Evolutionary conservation across 495 filamentous ascomycete species (phyloP).

Genomic region (Penicillium fimorum): DNA sequence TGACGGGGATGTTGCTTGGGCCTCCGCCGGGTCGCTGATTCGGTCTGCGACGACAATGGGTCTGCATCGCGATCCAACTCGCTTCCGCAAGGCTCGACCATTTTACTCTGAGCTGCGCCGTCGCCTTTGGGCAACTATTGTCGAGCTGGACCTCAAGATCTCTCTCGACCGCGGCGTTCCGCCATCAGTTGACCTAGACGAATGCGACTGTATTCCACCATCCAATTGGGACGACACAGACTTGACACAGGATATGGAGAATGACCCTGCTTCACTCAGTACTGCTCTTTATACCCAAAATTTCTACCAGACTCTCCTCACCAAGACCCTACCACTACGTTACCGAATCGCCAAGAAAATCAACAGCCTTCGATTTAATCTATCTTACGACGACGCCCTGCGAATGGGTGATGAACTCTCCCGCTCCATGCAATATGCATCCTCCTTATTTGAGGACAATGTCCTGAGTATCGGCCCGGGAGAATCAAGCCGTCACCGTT

Average conservation of each 20-base stretch:
- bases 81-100: constrained; percentile 42
- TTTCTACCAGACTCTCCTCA: constrained; percentile 52
- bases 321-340: constrained; percentile 47
- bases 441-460: constrained; percentile 28
- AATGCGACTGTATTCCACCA: constrained; percentile 52
- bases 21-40: constrained; percentile 53
- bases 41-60: constrained; percentile 59
- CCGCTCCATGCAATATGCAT: constrained; percentile 30
- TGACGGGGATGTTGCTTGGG: constrained; percentile 56
- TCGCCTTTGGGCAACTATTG: constrained; percentile 60
- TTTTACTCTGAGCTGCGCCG: constrained; percentile 56
- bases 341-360: constrained; percentile 49
- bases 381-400: constrained; percentile 53
- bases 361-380: constrained; percentile 47
- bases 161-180: constrained; percentile 55
- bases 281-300: constrained; percentile 43
- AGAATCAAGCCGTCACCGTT: constrained; percentile 26
- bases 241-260: constrained; percentile 45
- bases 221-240: constrained; percentile 58
- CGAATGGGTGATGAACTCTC: constrained; percentile 44
- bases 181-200: constrained; percentile 45
- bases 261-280: constrained; percentile 31
- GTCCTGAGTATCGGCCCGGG: constrained; percentile 21
- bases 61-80: constrained; percentile 56
- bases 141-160: constrained; percentile 58